phyloP scores from a whole-genome alignment of 2,329 filamentous ascomycete genomes.

The Fusarium sarcochroum region DNA sequence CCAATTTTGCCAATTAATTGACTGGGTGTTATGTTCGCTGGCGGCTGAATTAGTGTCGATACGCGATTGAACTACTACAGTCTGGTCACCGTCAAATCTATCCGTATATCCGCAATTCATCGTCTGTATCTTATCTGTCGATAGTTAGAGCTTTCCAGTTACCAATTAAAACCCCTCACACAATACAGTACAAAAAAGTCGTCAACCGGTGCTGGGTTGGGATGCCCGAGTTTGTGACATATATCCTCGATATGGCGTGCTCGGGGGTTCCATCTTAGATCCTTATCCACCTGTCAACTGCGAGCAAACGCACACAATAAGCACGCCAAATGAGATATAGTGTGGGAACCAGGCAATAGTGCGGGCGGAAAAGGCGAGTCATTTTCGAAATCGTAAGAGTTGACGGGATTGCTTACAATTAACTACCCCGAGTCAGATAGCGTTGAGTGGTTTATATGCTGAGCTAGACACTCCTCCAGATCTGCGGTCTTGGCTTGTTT shows the following conservation, averaged over 20 bases:
- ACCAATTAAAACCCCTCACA: background rate
- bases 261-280: constrained; percentile 21
- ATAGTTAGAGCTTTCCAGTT: no score
- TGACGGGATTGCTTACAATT: constrained; percentile 4
- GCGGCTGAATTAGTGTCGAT: no score
- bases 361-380: background rate
- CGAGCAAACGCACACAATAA: constrained; percentile 27
- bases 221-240: constrained; percentile 39
- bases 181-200: constrained; percentile 29
- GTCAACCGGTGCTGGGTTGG: constrained; percentile 20
- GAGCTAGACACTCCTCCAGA: background rate
- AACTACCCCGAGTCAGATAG: no score
- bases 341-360: background rate
- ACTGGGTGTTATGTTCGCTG: no score
- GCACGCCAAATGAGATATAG: constrained; percentile 6
- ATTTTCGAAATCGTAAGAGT: constrained; percentile 15
- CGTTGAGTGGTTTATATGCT: background rate
- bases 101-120: no score
- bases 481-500: background rate
- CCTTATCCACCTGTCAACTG: constrained; percentile 21
- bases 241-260: constrained; percentile 40
- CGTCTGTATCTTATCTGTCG: no score
- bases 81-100: no score
- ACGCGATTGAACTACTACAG: no score
- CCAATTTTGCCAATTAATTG: no score